These are phyloP conservation scores for Pseudocercospora vitis DNA, from an alignment of 2,329 filamentous ascomycete species.

Conservation along the genomic window DNA sequence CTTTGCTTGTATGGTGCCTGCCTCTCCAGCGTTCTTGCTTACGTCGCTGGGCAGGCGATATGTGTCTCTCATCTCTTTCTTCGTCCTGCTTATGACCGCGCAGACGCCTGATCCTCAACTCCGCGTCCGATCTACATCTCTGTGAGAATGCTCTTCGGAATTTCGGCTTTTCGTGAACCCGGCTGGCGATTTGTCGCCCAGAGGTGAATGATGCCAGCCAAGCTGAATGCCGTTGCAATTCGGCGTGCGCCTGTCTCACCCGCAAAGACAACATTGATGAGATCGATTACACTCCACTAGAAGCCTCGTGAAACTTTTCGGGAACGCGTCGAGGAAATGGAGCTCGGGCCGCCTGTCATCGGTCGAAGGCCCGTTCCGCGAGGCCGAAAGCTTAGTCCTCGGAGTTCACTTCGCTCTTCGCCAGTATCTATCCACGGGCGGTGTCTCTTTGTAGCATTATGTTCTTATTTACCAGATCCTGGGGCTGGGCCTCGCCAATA, in stretches of 20 bases:
- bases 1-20: conserved; percentile 6
- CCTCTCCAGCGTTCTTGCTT: conserved; percentile 18
- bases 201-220: neutral
- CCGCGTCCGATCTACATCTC: neutral
- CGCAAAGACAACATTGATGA: conserved; percentile 5
- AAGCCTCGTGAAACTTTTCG: neutral
- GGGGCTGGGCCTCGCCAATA: no score
- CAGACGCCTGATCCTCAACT: neutral
- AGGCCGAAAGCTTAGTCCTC: neutral
- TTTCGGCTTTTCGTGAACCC: neutral
- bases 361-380: neutral
- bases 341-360: neutral
- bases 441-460: no score
- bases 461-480: no score
- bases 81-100: neutral
- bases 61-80: neutral
- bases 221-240: neutral
- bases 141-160: neutral
- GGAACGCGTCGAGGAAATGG: neutral
- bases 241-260: neutral
- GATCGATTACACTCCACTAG: neutral
- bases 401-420: no score
- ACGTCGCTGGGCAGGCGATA: conserved; percentile 17
- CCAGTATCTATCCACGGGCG: no score
- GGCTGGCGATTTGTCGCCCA: neutral